These are phyloP conservation scores for Antitrichia curtipendula DNA, from an alignment of 225 moss, liverwort and hornwort genomes.

Conservation along the genomic window DNA sequence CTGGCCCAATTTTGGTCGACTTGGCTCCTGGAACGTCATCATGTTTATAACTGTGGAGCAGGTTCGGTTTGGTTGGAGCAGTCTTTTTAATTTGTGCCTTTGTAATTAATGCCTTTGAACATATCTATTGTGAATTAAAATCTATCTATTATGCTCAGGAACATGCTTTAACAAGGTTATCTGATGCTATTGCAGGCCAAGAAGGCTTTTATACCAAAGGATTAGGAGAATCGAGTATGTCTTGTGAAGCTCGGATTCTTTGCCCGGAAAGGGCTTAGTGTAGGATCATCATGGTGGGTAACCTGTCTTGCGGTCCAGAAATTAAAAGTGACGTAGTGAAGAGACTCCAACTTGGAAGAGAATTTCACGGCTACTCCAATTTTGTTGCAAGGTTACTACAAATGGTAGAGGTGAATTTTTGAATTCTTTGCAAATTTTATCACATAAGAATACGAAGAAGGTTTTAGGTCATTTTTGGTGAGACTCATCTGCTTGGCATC, in stretches of 20 bases:
- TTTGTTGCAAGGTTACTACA: slow-evolving; percentile 6
- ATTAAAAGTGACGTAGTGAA: neutral
- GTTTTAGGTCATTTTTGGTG: neutral
- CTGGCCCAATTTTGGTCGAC: slow-evolving; percentile 81
- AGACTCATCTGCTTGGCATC: neutral
- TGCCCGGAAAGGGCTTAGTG: neutral
- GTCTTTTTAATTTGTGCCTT: neutral
- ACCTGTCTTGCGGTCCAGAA: neutral
- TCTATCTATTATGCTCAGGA: neutral
- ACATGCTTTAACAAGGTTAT: neutral
- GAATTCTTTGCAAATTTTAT: neutral
- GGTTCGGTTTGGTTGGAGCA: slow-evolving; percentile 20
- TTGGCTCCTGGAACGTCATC: slow-evolving; percentile 98
- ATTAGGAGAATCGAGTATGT: neutral
- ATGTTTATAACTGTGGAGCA: slow-evolving; percentile 98
- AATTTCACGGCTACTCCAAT: slow-evolving; percentile 19
- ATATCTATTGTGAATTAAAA: neutral
- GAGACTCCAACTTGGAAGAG: neutral
- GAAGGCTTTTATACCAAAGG: slow-evolving; percentile 54
- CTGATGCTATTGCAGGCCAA: slow-evolving; percentile 39
- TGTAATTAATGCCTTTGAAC: neutral
- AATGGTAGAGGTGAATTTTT: neutral
- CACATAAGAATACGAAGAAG: neutral
- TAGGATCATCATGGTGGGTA: neutral
- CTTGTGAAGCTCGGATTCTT: neutral